Evolutionary conservation across 306 rosid genomes (phyloP), one percentile per base, ranked within the genome.

Genomic region (Inga leiocalycina): DNA sequence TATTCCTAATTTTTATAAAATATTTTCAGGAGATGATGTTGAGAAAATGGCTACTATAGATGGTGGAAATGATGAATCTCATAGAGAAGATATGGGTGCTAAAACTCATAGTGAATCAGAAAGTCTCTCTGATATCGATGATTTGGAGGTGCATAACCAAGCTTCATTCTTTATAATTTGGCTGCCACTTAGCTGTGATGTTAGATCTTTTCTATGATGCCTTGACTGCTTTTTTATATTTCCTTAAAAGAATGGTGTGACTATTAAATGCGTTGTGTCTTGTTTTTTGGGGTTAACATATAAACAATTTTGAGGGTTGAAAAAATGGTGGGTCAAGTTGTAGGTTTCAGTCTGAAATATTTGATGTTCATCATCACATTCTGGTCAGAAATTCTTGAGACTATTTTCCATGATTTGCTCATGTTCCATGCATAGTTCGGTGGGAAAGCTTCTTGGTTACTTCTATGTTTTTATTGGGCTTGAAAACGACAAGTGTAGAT

Each of bases 61-160:
- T 57, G 78, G 77, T 65, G 24, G 77, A 3, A 12, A 35, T 82
- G 83, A 70, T 39, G 80, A 83, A 30, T 82, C 80, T n/a, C 49
- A 56, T 74, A 13, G 45, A 61, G 88, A 82, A 64, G 86, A 84
- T 57, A 54, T 39, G 24, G 79, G 83, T 79, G 52, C 43, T 2
- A 37, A 88, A 82, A 32, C 56, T 71, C 43, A 62, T 16, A 84
- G 72, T 27, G 91, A 89, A 52, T 88, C 95, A 10, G 95, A 89
- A 81, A 88, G 80, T 59, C 81, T 91, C 3, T 89, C 95, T 41
- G 95, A 91, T 77, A 88, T 91, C 19, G 92, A 91, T 84, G 95
- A 91, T 59, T 59, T 46, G 75, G 95, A 91, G 83, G 91, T 90
- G 80, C 78, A 4, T 83, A 75, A 73, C 17, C 24, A 32, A n/a